Base-by-base conservation (phyloP, 108 stramenopile genomes). In the Stephanodiscus minutulus region DNA sequence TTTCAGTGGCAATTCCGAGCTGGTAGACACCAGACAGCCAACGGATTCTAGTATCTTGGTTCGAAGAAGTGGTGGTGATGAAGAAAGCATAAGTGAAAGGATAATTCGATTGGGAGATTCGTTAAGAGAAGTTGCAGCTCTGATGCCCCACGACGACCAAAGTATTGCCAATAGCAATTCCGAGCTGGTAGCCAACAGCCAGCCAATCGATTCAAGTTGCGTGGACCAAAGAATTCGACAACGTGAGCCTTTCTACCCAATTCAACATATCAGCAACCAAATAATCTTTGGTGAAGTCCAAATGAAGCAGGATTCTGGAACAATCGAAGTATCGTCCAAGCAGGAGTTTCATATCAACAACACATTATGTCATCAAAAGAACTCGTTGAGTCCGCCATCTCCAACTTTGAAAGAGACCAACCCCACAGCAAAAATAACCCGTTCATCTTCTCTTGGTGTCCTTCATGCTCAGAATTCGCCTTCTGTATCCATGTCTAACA, bases 51-150 rank as follows among this genome's bases (percentile, higher is more conserved):
- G 3, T 15, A 61, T 8, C 60, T 28, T 36, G 33, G 10, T 36
- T 36, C 60, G 20, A 61, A 61, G 7, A 33, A n/a, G 46, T 28
- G 64, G 41, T 21, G 15, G 43, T 44, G 43, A 44, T 12, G 39
- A 21, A 39, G 39, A 29, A 36, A 61, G 28, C 28, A 28, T 61
- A 2, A 36, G 60, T n/a, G 29, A 36, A 15, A 1, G 33, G 15
- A 61, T 61, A 12, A 33, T 12, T 22, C 60, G 60, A 61, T 36
- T 61, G 28, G 60, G 12, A 7, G 29, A 61, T 21, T 61, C 60
- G 12, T 33, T 61, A 41, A 24, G 39, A 12, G 60, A 61, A 61
- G 60, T 61, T 36, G 33, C 33, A 18, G 33, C 36, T 36, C 60
- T 36, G 20, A 33, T 61, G 17, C 60, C 60, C 8, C 60, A 9